These are phyloP conservation scores for Mycena chlorophos DNA, from an alignment of 768 basidiomycete genomes.

Conservation along the genomic window DNA sequence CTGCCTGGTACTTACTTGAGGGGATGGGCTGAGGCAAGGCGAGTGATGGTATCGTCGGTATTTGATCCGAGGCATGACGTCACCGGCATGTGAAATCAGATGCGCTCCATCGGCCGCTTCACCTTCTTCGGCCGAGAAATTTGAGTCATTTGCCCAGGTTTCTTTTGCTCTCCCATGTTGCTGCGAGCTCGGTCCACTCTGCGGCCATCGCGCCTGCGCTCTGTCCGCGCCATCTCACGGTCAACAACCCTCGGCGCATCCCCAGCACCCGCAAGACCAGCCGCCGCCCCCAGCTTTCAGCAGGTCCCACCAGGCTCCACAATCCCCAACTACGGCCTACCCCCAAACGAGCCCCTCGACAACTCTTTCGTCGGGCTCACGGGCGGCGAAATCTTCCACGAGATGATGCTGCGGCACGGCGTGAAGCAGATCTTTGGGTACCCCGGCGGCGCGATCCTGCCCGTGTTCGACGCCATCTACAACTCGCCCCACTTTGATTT, in stretches of 20 bases:
- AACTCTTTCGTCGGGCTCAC: slow-evolving; percentile 90
- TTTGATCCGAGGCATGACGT: too few species aligned
- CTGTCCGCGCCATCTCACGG: slow-evolving; percentile 16
- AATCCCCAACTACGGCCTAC: slow-evolving; percentile 34
- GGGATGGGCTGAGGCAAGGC: too few species aligned
- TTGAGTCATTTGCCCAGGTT: slow-evolving; percentile 2
- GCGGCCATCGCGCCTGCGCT: slow-evolving; percentile 15
- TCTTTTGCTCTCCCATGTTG: slow-evolving; percentile 10
- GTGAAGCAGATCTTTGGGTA: slow-evolving; percentile 98
- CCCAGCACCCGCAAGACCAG: slow-evolving; percentile 17
- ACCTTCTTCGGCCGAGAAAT: background rate
- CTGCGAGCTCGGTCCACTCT: slow-evolving; percentile 7
- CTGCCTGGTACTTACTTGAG: too few species aligned
- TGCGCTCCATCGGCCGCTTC: too few species aligned
- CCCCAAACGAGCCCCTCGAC: slow-evolving; percentile 59
- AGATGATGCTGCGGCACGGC: slow-evolving; percentile 97
- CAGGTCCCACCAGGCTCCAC: slow-evolving; percentile 46
- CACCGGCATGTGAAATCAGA: too few species aligned
- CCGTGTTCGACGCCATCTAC: slow-evolving; percentile 99
- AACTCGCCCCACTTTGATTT: slow-evolving; percentile 94
- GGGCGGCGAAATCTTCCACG: slow-evolving; percentile 97
- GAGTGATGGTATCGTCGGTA: too few species aligned
- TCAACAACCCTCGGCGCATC: slow-evolving; percentile 16
- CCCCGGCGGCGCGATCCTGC: slow-evolving; percentile 96
- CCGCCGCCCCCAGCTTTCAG: slow-evolving; percentile 35